A percentile compares a stretch with the other conserved stretches of the same genome.
These are phyloP conservation scores for Diaporthe velutina DNA, from an alignment of 2,329 filamentous ascomycete species.

Conservation along the genomic window DNA sequence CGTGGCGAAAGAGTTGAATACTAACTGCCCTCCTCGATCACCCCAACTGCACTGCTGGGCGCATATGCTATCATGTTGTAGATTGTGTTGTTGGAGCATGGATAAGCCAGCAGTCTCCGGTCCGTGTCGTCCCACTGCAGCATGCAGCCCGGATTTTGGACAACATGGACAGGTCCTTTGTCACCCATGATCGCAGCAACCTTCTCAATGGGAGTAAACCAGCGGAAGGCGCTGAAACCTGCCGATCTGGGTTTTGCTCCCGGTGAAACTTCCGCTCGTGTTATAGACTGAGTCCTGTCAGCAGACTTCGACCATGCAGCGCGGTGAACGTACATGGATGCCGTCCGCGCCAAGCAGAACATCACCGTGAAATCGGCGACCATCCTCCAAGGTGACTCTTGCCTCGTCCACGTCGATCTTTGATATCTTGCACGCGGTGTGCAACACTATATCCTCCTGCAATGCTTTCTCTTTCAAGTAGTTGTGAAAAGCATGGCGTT, in stretches of 20 bases:
- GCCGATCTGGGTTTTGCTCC: not conserved
- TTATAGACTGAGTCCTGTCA: not conserved
- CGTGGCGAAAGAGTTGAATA: not conserved
- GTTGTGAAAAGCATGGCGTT: slow-evolving; percentile 3
- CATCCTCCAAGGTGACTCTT: slow-evolving; percentile 19
- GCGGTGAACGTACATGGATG: not conserved
- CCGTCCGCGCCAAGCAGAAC: slow-evolving; percentile 23
- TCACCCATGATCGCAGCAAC: not conserved
- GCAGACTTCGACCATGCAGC: not conserved
- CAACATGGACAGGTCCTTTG: slow-evolving; percentile 1
- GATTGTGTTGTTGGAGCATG: slow-evolving; percentile 12
- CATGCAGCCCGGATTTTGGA: not conserved
- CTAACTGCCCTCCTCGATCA: not conserved
- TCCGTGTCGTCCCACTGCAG: not conserved
- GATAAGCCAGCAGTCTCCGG: not conserved
- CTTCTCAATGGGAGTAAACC: not conserved
- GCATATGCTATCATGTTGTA: slow-evolving; percentile 5
- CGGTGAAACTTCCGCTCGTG: not conserved
- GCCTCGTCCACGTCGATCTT: not conserved
- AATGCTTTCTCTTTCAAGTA: not conserved
- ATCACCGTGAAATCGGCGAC: slow-evolving; percentile 1
- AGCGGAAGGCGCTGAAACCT: slow-evolving; percentile 4
- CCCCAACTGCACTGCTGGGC: not conserved
- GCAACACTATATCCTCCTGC: not conserved
- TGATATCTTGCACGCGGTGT: slow-evolving; percentile 8